These are phyloP conservation scores for Cornus kousa DNA, from an alignment of 148 eudicot species.

Conservation along the genomic window DNA sequence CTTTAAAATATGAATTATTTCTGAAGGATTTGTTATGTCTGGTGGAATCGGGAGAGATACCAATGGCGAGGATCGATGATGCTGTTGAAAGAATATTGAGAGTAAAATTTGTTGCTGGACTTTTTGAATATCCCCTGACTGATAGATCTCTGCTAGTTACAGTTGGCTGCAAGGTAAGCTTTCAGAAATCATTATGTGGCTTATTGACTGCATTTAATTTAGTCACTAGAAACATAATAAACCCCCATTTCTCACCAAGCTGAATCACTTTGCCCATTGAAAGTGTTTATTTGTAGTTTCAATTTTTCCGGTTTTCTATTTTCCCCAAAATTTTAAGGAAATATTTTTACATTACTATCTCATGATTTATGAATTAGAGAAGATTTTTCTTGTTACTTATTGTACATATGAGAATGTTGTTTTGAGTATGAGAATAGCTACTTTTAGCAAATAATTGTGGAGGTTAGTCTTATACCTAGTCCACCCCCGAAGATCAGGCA, in stretches of 20 bases:
- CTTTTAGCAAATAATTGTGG: not conserved
- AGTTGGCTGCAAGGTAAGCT: slow-evolving; percentile 87
- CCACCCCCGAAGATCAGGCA: not conserved
- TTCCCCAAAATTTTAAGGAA: too few relatives aligned
- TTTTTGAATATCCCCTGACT: slow-evolving; percentile 77
- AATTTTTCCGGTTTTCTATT: too few relatives aligned
- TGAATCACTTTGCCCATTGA: too few relatives aligned
- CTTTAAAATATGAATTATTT: slow-evolving; percentile 58
- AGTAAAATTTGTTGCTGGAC: slow-evolving; percentile 83
- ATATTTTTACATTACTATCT: too few relatives aligned
- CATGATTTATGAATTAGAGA: too few relatives aligned
- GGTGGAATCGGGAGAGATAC: slow-evolving; percentile 74
- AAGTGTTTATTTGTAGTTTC: too few relatives aligned
- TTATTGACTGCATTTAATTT: not conserved
- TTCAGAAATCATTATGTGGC: slow-evolving; percentile 4
- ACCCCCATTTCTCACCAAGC: too few relatives aligned
- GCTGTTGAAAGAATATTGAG: slow-evolving; percentile 89
- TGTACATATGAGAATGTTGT: too few relatives aligned
- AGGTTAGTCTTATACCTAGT: not conserved
- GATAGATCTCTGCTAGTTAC: slow-evolving; percentile 69
- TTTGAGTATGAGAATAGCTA: too few relatives aligned
- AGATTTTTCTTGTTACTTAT: too few relatives aligned
- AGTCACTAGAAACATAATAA: not conserved
- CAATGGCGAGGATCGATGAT: slow-evolving; percentile 84
- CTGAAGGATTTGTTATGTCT: slow-evolving; percentile 59